Evolutionary conservation across 2,329 filamentous ascomycete species (phyloP), one percentile per base, ranked within the genome.

Genomic region (Xylariaceae sp.): DNA sequence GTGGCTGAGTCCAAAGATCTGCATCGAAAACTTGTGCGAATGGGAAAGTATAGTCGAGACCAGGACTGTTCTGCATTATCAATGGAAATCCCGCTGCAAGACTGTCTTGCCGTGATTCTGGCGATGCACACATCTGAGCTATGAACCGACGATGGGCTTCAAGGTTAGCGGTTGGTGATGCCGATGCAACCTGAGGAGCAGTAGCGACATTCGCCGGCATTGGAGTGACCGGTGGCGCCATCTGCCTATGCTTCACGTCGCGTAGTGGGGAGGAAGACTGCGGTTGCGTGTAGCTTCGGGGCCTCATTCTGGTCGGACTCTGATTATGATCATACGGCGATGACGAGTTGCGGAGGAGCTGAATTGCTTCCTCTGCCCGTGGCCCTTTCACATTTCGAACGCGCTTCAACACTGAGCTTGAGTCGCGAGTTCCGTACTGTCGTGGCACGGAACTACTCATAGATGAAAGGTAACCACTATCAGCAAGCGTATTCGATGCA

Each of bases 401-500:
- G n/a, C 85, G 84, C 59, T 90, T 87, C 45, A 85, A 80, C 62
- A 95, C 90, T 0, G 89, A 92, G 4, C 86, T 89, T 39, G 90
- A 76, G 15, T 89, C 75, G 49, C 82, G 76, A 14, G 73, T 74
- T 52, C 81, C 75, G 56, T 82, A 80, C 55, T 85, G 84, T 51
- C 92, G 82, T 66, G 89, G 80, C 12, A 80, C 90, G 0, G 94
- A 97, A 2, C 94, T 97, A 60, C 96, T 91, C 15, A 97, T 78
- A 0, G 91, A 96, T 1, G 94, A 97, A 66, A 95, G 96, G 69
- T 97, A 99, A 38, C 94, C 94, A 66, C 92, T 97, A 69, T 99
- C 94, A 62, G 81, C 64, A 32, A 64, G 40, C 6, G 55, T 42
- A 18, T 39, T 42, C 12, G 62, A 58, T 15, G 60, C 59, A 45